Base-by-base conservation (phyloP, 2,329 filamentous ascomycete species). In the Catunica adiposa region DNA sequence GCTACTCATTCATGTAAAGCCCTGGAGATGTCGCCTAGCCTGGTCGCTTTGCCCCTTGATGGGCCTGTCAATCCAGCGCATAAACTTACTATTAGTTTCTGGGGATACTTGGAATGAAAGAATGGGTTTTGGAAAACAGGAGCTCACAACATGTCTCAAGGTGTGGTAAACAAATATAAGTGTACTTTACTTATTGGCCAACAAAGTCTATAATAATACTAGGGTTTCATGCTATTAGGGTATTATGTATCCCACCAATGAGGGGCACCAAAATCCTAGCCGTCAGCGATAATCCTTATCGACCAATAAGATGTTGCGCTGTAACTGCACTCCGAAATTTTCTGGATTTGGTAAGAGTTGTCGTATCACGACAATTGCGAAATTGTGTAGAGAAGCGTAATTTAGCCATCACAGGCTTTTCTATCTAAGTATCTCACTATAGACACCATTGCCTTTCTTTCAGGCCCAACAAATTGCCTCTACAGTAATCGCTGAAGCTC, bases 251-350 rank as follows among this genome's bases (percentile, higher is more conserved):
- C 40, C 29, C 20, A 25, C 55, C 55, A 56, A 56, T 56, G 50
- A 47, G 17, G 22, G 29, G 17, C 17, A 23, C 20, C 29, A 40
- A 50, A 55, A 38, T 55, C 15, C 26, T 7, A 3, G 23, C 44
- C 6, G 53, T 55, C 53, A 50, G 53, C 44, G 29, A 50, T 48
- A 40, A 40, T 40, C 1, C 25, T 55, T 56, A 56, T 47, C 22
- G 3, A 9, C 56, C 56, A 58, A 58, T 58, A 47, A 58, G 14
- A 48, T 38, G 20, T 8, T 51, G 51, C 34, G 37, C 53, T 48
- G 53, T 20, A 22, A 22, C 44, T 47, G 40, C 26, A 52, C 31
- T 23, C 31, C 20, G 31, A 50, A 55, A 55, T 50, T 55, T 55
- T 55, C 44, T 44, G 31, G 51, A 53, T 42, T 25, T n/a, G 20